Conservation (phyloP, 768 basidiomycete species). For the Omphalotus guepiniiformis region DNA sequence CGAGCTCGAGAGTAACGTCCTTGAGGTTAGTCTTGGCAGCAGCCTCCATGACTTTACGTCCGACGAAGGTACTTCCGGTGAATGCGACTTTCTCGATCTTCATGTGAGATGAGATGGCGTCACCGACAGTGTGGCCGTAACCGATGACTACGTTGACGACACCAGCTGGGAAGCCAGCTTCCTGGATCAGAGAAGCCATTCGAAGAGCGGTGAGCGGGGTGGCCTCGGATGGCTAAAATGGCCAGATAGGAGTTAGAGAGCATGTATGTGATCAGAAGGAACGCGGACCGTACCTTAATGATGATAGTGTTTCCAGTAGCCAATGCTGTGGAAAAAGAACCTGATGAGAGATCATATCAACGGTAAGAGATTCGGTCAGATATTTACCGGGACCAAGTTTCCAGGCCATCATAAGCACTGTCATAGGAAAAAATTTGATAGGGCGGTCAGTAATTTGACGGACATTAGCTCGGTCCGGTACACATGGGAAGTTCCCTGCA, state of each 20-base stretch:
- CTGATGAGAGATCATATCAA: conserved; percentile 42
- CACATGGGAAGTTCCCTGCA: conserved; percentile 9
- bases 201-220: conserved; percentile 52
- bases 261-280: too few relatives aligned
- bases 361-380: neutral
- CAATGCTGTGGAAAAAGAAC: conserved; percentile 47
- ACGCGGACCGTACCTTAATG: conserved; percentile 23
- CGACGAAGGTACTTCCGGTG: conserved; percentile 80
- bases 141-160: conserved; percentile 72
- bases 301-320: conserved; percentile 59
- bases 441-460: too few relatives aligned
- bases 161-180: conserved; percentile 59
- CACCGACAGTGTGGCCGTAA: conserved; percentile 67
- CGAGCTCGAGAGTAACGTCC: conserved; percentile 77
- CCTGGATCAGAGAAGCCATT: conserved; percentile 37
- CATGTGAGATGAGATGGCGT: conserved; percentile 65
- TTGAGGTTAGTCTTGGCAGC: conserved; percentile 83
- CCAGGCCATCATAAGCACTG: conserved; percentile 47
- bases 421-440: neutral
- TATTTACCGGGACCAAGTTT: conserved; percentile 46
- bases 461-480: too few relatives aligned
- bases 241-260: too few relatives aligned
- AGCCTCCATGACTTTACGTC: conserved; percentile 76
- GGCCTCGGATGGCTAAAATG: conserved; percentile 48
- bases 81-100: conserved; percentile 79